These are phyloP conservation scores for Camelina neglecta DNA, from an alignment of 345 rosid genomes.

Conservation along the genomic window DNA sequence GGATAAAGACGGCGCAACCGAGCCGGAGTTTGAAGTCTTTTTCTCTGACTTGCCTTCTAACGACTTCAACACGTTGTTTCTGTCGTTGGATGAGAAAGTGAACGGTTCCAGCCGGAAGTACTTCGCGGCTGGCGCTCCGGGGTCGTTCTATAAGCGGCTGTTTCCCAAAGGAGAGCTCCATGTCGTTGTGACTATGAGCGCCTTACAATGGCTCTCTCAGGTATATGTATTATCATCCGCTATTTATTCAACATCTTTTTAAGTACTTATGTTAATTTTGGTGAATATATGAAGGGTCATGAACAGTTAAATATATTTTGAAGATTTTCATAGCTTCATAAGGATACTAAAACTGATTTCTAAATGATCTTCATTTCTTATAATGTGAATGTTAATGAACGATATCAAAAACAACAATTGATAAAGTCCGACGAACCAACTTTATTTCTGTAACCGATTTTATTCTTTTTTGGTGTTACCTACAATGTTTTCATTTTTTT, in stretches of 20 bases:
- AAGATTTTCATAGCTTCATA: not conserved
- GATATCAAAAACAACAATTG: not conserved
- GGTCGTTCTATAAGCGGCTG: slow-evolving; percentile 57
- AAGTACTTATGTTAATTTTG: not conserved
- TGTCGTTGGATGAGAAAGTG: slow-evolving; percentile 17
- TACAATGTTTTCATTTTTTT: not conserved
- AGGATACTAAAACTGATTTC: not conserved
- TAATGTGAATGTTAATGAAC: not conserved
- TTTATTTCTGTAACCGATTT: not conserved
- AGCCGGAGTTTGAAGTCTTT: slow-evolving; percentile 51
- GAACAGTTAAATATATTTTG: not conserved
- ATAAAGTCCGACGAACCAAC: not conserved
- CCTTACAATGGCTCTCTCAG: slow-evolving; percentile 68
- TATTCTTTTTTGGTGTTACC: not conserved
- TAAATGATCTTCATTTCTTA: not conserved
- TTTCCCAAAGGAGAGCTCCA: slow-evolving; percentile 58
- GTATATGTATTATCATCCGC: slow-evolving; percentile 26
- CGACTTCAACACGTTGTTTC: slow-evolving; percentile 57
- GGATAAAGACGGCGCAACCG: slow-evolving; percentile 2
- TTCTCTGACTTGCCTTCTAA: slow-evolving; percentile 60
- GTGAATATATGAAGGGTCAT: not conserved
- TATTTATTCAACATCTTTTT: not conserved
- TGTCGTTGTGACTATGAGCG: slow-evolving; percentile 59
- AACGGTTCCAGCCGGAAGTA: slow-evolving; percentile 34
- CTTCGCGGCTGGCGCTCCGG: slow-evolving; percentile 58